Evolutionary conservation across 345 rosid species (phyloP).

Genomic region (Draba incana): DNA sequence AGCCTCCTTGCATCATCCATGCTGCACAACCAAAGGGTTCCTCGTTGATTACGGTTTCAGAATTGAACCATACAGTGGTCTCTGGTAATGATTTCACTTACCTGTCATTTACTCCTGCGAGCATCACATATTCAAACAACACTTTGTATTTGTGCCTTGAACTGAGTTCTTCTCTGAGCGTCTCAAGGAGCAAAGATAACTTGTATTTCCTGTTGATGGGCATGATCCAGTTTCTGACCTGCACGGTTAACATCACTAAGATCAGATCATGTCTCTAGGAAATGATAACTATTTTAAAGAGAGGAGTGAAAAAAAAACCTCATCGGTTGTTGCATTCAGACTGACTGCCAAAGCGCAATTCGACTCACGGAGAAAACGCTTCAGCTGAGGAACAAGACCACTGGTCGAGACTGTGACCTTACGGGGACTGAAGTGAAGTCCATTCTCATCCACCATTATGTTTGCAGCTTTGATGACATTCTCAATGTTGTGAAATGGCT

Average conservation of each 20-base stretch:
- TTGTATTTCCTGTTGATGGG: slow-evolving; percentile 87
- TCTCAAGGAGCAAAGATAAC: slow-evolving; percentile 72
- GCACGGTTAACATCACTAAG: slow-evolving; percentile 30
- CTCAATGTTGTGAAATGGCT: slow-evolving; percentile 86
- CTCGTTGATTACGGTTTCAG: slow-evolving; percentile 17
- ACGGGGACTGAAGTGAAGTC: slow-evolving; percentile 94
- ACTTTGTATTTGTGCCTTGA: slow-evolving; percentile 74
- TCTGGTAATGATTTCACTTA: slow-evolving; percentile 35
- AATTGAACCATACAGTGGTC: not conserved
- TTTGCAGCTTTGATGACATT: slow-evolving; percentile 82
- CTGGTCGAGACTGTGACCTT: slow-evolving; percentile 94
- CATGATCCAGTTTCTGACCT: slow-evolving; percentile 97
- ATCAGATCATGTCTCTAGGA: slow-evolving; percentile 5
- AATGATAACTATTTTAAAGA: slow-evolving; percentile 3
- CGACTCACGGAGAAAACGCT: slow-evolving; percentile 76
- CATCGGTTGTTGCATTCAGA: slow-evolving; percentile 94
- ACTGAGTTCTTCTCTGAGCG: slow-evolving; percentile 72
- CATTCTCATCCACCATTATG: slow-evolving; percentile 84
- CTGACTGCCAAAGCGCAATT: slow-evolving; percentile 91
- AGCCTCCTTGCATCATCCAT: slow-evolving; percentile 87
- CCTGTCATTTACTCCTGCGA: slow-evolving; percentile 93
- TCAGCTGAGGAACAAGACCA: slow-evolving; percentile 93
- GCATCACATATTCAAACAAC: slow-evolving; percentile 88
- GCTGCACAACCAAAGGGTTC: slow-evolving; percentile 51
- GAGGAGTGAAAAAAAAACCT: slow-evolving; percentile 51